Percentiles rank a stretch among this genome's conserved stretches.
Conservation (phyloP, 306 rosid genomes). For the Cucurbita argyrosperma region DNA sequence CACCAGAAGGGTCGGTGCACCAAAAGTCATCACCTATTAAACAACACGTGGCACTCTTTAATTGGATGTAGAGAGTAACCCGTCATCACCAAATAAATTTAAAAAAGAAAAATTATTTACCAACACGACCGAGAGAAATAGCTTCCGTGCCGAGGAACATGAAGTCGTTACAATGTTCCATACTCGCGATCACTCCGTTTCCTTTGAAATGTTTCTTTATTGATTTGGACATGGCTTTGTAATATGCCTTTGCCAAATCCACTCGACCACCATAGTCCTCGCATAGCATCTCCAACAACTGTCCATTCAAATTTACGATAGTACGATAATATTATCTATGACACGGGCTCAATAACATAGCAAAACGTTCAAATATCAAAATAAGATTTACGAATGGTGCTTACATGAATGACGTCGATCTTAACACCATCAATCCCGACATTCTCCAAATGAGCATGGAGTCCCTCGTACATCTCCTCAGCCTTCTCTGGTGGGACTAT, state of each 20-base stretch:
- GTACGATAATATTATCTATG: too few species aligned
- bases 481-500: conserved; percentile 60
- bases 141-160: conserved; percentile 94
- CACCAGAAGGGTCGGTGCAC: conserved; percentile 88
- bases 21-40: conserved; percentile 82
- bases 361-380: too few species aligned
- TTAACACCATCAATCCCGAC: conserved; percentile 87
- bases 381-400: background rate
- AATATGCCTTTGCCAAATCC: conserved; percentile 76
- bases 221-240: conserved; percentile 65
- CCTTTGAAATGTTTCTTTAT: conserved; percentile 78
- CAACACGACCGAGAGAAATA: conserved; percentile 86
- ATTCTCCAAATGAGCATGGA: conserved; percentile 51
- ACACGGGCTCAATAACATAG: too few species aligned
- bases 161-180: conserved; percentile 96
- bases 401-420: conserved; percentile 87
- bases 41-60: background rate
- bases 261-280: conserved; percentile 89
- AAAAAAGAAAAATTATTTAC: conserved; percentile 16
- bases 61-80: background rate
- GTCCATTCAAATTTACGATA: background rate
- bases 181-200: conserved; percentile 90
- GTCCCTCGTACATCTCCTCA: conserved; percentile 58
- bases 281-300: conserved; percentile 77
- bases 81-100: background rate